phyloP scores from a whole-genome alignment of 345 rosid species.

The Balakata baccata region DNA sequence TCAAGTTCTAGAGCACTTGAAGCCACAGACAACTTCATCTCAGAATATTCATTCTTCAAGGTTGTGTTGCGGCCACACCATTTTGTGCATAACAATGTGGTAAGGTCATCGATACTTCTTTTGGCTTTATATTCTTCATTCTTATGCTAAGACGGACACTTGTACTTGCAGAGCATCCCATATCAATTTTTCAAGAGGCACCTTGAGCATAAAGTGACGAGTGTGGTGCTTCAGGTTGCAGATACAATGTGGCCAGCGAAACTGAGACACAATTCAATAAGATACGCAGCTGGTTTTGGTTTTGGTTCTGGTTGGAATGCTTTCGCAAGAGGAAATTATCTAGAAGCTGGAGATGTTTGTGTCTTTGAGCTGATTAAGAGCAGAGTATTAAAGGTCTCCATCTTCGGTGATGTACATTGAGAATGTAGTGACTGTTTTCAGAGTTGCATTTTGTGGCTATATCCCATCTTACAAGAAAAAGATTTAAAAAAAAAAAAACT shows the following conservation, averaged over 20 bases:
- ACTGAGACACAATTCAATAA: neutral
- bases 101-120: neutral
- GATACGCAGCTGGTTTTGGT: neutral
- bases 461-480: too few species aligned
- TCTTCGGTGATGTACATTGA: neutral
- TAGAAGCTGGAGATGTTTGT: slow-evolving; percentile 2
- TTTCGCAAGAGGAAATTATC: neutral
- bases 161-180: neutral
- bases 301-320: neutral
- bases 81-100: neutral
- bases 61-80: neutral
- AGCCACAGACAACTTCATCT: neutral
- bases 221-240: neutral
- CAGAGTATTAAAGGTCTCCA: neutral
- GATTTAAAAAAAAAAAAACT: too few species aligned
- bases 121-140: too few species aligned
- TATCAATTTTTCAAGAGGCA: neutral
- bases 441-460: too few species aligned
- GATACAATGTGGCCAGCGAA: neutral
- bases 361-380: neutral
- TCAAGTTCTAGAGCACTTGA: neutral
- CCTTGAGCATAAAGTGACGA: neutral
- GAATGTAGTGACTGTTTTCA: too few species aligned
- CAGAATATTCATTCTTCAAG: neutral
- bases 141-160: too few species aligned